Conservation (phyloP, 495 filamentous ascomycete species). For the Cudoniella acicularis region DNA sequence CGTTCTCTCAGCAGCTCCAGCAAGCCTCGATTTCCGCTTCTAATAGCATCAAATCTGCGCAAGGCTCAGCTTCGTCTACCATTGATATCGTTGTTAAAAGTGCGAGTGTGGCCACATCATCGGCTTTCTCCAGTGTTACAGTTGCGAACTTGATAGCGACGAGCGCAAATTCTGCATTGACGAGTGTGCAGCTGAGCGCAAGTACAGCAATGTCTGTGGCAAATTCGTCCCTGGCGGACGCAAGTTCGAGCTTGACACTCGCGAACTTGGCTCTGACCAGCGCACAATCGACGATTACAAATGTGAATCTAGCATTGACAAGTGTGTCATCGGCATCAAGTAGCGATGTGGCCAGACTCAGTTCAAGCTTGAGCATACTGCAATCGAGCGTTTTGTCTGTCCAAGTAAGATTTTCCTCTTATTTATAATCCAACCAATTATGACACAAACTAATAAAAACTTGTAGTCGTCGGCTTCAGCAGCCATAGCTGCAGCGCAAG, state of each 20-base stretch:
- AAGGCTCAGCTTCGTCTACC: slow-evolving; percentile 1
- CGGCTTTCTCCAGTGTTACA: slow-evolving; percentile 8
- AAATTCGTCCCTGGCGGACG: background rate
- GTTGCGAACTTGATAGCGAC: slow-evolving; percentile 7
- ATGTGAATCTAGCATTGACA: background rate
- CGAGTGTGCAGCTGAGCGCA: slow-evolving; percentile 1
- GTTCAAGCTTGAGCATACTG: slow-evolving; percentile 4
- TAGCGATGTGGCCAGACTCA: slow-evolving; percentile 6
- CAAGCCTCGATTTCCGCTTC: slow-evolving; percentile 11
- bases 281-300: background rate
- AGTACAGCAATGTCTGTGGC: background rate
- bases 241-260: background rate
- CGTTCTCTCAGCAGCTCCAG: slow-evolving; percentile 13
- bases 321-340: slow-evolving; percentile 7
- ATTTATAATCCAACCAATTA: background rate
- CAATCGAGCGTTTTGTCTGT: slow-evolving; percentile 5
- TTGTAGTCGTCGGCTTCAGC: background rate
- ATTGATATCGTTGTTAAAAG: slow-evolving; percentile 2
- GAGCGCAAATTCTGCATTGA: slow-evolving; percentile 2
- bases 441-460: background rate
- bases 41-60: slow-evolving; percentile 10
- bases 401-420: slow-evolving; percentile 2
- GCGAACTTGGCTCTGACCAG: slow-evolving; percentile 3
- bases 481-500: slow-evolving; percentile 9
- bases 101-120: slow-evolving; percentile 8